Evolutionary conservation across 2,329 filamentous ascomycete genomes (phyloP), one percentile per base, ranked within the genome.

Genomic region (Tolypocladium amazonense): DNA sequence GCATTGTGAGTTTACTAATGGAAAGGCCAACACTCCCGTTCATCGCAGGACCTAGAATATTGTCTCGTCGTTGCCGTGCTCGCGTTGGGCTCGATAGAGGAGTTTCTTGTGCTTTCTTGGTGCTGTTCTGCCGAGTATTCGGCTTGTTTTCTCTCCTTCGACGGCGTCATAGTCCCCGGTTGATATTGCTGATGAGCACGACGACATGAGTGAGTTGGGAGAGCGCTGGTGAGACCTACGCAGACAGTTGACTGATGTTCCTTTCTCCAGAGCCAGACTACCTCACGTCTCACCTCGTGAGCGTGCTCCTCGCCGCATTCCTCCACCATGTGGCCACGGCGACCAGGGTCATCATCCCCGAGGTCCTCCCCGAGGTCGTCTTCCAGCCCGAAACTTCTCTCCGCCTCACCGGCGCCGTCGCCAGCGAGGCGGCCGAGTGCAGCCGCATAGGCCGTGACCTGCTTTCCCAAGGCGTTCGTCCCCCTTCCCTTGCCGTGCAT

Each of bases 391-490:
- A 59, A 1, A 6, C 56, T 6, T 58, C n/a, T n/a, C n/a, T n/a
- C 33, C 35, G 68, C 68, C n/a, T 66, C 61, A 15, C 66, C 25
- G 88, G 88, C 30, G 89, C 87, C 39, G 85, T 91, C 25, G 87
- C 88, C 15, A 88, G 86, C 58, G 88, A 92, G 71, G 86, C 81
- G 65, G 72, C 77, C 3, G 81, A 88, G 63, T 92, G 89, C 69
- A 90, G 87, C 62, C 70, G 79, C 38, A 87, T 90, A 65, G 89
- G 89, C 2, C 81, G 82, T 33, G 79, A 88, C 52, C 76, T 89
- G 23, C 72, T 91, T 35, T 71, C 74, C 25, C 70, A 72, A 23
- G 81, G 82, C 4, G 81, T 81, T 70, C 53, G 77, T 72, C 33
- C n/a, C n/a, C 18, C 11, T 2, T 12, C 50, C 27, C 38, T 3